These are phyloP conservation scores for Aspergillus tamarii DNA, from an alignment of 2,329 filamentous ascomycete species.

Conservation along the genomic window DNA sequence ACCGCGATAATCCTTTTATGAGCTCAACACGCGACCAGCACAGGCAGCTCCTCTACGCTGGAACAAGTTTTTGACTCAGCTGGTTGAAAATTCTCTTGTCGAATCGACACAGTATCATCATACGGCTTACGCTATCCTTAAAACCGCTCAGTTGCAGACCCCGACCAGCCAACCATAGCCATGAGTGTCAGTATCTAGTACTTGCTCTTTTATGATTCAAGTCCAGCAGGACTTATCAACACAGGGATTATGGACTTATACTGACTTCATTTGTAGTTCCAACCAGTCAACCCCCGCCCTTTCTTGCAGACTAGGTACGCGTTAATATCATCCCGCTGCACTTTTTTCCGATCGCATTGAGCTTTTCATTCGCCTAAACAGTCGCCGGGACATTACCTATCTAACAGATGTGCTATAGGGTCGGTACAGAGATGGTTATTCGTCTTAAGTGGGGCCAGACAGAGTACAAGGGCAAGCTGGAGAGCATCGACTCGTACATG, in stretches of 20 bases:
- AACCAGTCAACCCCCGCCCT: slow-evolving; percentile 94
- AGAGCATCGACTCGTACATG: slow-evolving; percentile 98
- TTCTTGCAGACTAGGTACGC: slow-evolving; percentile 90
- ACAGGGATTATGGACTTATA: slow-evolving; percentile 9
- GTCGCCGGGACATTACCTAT: background rate
- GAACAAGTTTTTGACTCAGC: background rate
- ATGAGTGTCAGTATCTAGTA: slow-evolving; percentile 37
- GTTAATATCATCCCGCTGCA: slow-evolving; percentile 9
- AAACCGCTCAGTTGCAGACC: slow-evolving; percentile 9
- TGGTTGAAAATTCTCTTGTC: background rate
- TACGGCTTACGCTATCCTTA: background rate
- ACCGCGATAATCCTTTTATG: slow-evolving; percentile 11
- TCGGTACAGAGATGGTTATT: slow-evolving; percentile 88
- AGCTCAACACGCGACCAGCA: slow-evolving; percentile 13
- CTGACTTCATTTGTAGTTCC: slow-evolving; percentile 62
- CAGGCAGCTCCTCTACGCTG: background rate
- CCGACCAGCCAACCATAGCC: slow-evolving; percentile 19
- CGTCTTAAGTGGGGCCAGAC: slow-evolving; percentile 98
- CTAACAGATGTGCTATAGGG: slow-evolving; percentile 51
- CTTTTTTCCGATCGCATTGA: background rate
- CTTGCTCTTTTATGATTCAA: background rate
- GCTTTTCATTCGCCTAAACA: background rate
- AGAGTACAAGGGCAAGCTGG: slow-evolving; percentile 92
- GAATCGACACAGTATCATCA: background rate
- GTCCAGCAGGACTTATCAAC: slow-evolving; percentile 35